Percentiles rank a stretch among this genome's conserved stretches.
phyloP scores from a whole-genome alignment of 2,329 filamentous ascomycete genomes.

The Apiospora saccharicola region DNA sequence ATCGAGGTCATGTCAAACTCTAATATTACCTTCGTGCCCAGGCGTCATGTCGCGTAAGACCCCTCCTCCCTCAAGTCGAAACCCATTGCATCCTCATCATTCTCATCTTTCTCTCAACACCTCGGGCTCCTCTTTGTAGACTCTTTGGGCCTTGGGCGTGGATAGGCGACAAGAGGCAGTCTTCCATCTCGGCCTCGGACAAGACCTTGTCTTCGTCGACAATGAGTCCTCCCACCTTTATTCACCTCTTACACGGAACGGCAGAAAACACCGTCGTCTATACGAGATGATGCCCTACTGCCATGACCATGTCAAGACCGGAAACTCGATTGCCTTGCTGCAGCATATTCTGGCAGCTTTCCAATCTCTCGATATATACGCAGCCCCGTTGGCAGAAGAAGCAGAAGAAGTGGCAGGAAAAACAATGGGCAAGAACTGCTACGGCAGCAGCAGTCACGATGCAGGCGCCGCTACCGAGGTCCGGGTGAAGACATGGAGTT shows the following conservation, averaged over 20 bases:
- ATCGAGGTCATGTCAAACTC: constrained; percentile 9
- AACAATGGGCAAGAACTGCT: not conserved
- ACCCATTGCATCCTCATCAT: not conserved
- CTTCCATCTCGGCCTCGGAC: not conserved
- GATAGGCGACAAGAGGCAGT: not conserved
- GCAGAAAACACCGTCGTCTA: not conserved
- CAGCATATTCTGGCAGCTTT: not conserved
- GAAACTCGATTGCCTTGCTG: not conserved
- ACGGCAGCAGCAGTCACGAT: not conserved
- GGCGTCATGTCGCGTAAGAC: not conserved
- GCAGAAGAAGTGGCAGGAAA: no score
- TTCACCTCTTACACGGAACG: not conserved
- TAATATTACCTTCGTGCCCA: not conserved
- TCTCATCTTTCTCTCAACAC: not conserved
- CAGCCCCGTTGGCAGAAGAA: not conserved
- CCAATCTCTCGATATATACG: not conserved
- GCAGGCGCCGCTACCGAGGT: no score
- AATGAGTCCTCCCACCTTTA: not conserved
- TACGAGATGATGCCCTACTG: not conserved
- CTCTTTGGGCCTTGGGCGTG: not conserved
- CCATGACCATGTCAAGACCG: not conserved
- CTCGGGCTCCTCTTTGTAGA: not conserved
- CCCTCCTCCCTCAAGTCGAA: not conserved
- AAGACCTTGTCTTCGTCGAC: not conserved
- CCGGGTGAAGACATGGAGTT: constrained; percentile 3